These are phyloP conservation scores for Hypsizygus ulmarius DNA, from an alignment of 1,284 basidiomycete species.

Conservation along the genomic window DNA sequence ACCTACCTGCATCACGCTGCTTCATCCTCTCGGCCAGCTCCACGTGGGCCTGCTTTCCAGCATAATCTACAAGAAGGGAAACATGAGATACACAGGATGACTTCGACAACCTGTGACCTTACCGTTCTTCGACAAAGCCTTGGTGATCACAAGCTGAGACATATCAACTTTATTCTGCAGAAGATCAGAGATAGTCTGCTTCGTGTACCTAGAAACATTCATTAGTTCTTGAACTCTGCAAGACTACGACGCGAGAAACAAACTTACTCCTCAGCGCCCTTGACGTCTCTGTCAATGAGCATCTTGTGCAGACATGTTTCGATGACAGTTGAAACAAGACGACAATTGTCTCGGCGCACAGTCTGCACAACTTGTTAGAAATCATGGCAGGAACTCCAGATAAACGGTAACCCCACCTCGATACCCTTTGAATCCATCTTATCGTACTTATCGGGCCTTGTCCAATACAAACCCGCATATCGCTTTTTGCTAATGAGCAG, in stretches of 20 bases:
- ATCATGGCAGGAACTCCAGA: neutral
- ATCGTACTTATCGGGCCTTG: conserved; percentile 88
- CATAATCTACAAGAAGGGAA: conserved; percentile 58
- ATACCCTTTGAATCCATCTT: conserved; percentile 99
- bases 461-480: conserved; percentile 97
- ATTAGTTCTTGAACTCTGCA: conserved; percentile 1
- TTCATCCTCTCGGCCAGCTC: conserved; percentile 94
- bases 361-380: conserved; percentile 52
- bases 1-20: conserved; percentile 83
- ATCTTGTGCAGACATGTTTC: conserved; percentile 96
- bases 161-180: conserved; percentile 96
- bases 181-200: conserved; percentile 89
- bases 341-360: conserved; percentile 93
- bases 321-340: conserved; percentile 93
- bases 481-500: conserved; percentile 96
- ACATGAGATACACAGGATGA: neutral
- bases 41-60: conserved; percentile 91
- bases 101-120: conserved; percentile 21
- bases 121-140: conserved; percentile 88
- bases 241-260: neutral
- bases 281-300: conserved; percentile 91
- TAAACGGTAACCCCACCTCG: conserved; percentile 59
- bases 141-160: conserved; percentile 97
- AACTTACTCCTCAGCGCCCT: conserved; percentile 84
- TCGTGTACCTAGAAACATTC: conserved; percentile 68